A percentile compares a stretch with the other conserved stretches of the same genome.
Evolutionary conservation across 805 yeast genomes (phyloP).

Genomic region (Wickerhamomyces bisporus): DNA sequence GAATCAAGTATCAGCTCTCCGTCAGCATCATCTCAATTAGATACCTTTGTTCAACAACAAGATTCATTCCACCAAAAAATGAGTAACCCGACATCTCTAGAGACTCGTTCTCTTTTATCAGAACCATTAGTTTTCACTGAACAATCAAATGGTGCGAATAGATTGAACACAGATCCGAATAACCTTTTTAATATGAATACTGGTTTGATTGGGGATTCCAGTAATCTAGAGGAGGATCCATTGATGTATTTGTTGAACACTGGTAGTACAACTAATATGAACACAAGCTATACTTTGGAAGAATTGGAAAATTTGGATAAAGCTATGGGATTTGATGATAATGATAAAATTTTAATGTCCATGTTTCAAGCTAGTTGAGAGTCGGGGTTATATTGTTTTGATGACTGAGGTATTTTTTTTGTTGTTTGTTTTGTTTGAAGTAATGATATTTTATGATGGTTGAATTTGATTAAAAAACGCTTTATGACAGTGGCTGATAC

Average conservation of each 20-base stretch:
- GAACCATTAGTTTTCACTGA: no score
- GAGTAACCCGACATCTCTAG: no score
- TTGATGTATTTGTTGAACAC: slow-evolving; percentile 18
- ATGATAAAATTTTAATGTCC: slow-evolving; percentile 21
- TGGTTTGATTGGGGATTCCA: neutral
- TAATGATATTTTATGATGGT: no score
- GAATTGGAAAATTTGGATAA: slow-evolving; percentile 24
- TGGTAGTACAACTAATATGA: slow-evolving; percentile 7
- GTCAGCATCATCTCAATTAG: no score
- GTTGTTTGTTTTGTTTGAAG: neutral
- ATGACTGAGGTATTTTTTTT: neutral
- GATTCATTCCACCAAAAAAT: no score
- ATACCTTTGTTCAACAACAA: no score
- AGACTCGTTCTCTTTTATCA: no score
- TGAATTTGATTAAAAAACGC: no score
- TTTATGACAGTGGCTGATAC: no score
- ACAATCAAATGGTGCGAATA: slow-evolving; percentile 1
- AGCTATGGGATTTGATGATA: slow-evolving; percentile 25
- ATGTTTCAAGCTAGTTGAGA: slow-evolving; percentile 19
- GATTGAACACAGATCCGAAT: neutral
- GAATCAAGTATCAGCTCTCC: no score
- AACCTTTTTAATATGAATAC: neutral
- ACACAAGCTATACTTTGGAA: slow-evolving; percentile 18
- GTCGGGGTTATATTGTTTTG: neutral
- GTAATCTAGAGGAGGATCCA: slow-evolving; percentile 17